phyloP scores from a whole-genome alignment of 2,329 filamentous ascomycete species.

The Colletotrichum lupini region DNA sequence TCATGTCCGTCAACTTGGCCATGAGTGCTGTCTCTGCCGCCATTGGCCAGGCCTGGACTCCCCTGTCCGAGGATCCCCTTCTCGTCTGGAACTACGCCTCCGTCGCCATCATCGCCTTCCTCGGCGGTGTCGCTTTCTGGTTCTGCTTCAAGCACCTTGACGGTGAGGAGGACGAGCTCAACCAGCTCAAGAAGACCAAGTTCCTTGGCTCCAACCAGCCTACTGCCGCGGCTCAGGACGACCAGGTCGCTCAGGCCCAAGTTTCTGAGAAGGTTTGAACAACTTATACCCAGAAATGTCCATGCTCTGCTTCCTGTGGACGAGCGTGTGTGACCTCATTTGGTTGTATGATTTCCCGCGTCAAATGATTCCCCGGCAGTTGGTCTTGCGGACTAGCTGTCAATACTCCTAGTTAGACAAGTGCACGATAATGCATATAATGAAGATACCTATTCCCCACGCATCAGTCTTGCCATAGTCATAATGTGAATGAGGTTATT shows the following conservation, averaged over 20 bases:
- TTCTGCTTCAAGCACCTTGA: slow-evolving; percentile 74
- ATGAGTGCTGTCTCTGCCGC: slow-evolving; percentile 77
- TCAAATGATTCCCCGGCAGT: slow-evolving; percentile 35
- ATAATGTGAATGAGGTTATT: too few relatives aligned
- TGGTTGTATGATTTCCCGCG: slow-evolving; percentile 34
- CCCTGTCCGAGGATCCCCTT: slow-evolving; percentile 71
- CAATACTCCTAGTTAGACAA: slow-evolving; percentile 24
- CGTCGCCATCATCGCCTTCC: slow-evolving; percentile 70
- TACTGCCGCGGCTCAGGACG: slow-evolving; percentile 36
- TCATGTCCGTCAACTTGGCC: slow-evolving; percentile 76
- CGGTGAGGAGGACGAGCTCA: slow-evolving; percentile 74
- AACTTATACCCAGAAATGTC: background rate
- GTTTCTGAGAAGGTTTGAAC: slow-evolving; percentile 27
- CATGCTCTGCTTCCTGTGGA: background rate
- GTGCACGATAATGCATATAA: slow-evolving; percentile 27
- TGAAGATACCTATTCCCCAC: background rate
- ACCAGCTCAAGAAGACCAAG: slow-evolving; percentile 65
- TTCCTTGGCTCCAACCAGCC: slow-evolving; percentile 54
- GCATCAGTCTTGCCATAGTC: too few relatives aligned
- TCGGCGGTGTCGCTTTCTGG: slow-evolving; percentile 76
- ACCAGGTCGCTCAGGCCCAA: background rate
- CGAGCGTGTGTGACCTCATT: background rate
- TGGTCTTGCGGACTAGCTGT: slow-evolving; percentile 16
- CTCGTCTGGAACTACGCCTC: slow-evolving; percentile 78
- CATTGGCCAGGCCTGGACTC: slow-evolving; percentile 75